Evolutionary conservation across 1,284 basidiomycete genomes (phyloP).

Genomic region (Sanghuangporus sanghuang): DNA sequence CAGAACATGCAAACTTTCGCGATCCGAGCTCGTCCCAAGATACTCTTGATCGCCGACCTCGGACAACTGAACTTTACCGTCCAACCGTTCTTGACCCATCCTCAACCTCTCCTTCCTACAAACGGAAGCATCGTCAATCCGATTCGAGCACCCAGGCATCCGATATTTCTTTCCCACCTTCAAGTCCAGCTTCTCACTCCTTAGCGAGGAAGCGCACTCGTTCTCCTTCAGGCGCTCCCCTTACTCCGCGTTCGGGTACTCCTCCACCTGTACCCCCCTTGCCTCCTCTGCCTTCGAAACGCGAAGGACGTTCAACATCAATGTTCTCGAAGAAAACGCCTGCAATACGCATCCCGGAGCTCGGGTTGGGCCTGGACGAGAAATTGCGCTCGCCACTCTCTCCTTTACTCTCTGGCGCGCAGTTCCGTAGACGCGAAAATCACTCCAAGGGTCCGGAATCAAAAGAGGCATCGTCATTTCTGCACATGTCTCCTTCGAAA

Average conservation of each 20-base stretch:
- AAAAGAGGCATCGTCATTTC: conserved; percentile 7
- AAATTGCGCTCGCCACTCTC: conserved; percentile 13
- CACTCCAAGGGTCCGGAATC: background rate
- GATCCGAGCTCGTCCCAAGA: background rate
- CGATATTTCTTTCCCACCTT: background rate
- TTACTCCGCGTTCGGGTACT: background rate
- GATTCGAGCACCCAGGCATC: background rate
- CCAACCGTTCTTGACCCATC: background rate
- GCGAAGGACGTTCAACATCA: background rate
- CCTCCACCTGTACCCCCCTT: conserved; percentile 11
- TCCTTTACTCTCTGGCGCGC: background rate
- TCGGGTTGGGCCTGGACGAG: conserved; percentile 15
- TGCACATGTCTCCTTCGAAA: conserved; percentile 10
- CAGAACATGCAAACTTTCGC: background rate
- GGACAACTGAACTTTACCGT: conserved; percentile 1
- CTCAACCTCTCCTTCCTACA: background rate
- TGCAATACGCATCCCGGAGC: conserved; percentile 14
- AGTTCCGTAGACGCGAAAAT: background rate
- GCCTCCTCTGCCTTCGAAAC: background rate
- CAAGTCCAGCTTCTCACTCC: background rate
- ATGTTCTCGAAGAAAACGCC: conserved; percentile 7
- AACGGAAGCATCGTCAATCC: conserved; percentile 10
- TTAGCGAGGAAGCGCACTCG: conserved; percentile 7
- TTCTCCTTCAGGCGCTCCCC: conserved; percentile 1
- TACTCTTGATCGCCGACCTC: background rate